These are phyloP conservation scores for Termitomyces sp. DNA, from an alignment of 768 basidiomycete genomes.

Conservation along the genomic window DNA sequence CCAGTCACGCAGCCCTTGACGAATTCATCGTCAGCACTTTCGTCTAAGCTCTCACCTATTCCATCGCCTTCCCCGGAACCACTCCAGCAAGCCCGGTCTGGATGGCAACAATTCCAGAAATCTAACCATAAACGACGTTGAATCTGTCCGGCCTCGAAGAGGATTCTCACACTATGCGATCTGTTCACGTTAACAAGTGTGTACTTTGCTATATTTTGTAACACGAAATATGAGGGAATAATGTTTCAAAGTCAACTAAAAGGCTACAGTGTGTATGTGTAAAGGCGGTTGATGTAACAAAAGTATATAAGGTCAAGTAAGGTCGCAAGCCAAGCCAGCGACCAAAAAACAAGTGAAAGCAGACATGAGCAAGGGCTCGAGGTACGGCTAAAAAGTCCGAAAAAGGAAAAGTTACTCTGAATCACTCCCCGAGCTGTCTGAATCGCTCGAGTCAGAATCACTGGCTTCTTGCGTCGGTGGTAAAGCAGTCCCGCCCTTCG, in stretches of 20 bases:
- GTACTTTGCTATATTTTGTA: slow-evolving; percentile 3
- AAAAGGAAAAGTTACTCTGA: slow-evolving; percentile 55
- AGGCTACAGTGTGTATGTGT: slow-evolving; percentile 41
- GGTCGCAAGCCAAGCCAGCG: slow-evolving; percentile 1
- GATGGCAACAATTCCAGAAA: slow-evolving; percentile 59
- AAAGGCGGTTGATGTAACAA: slow-evolving; percentile 37
- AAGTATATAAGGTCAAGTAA: slow-evolving; percentile 24
- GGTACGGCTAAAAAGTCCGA: slow-evolving; percentile 13
- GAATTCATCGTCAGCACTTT: neutral
- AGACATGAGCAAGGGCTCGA: slow-evolving; percentile 8
- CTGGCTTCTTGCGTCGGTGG: slow-evolving; percentile 48
- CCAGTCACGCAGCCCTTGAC: neutral
- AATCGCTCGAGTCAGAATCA: slow-evolving; percentile 77
- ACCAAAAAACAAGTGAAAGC: slow-evolving; percentile 10
- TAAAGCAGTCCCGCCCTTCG: slow-evolving; percentile 34
- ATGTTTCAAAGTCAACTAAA: slow-evolving; percentile 30
- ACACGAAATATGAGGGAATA: slow-evolving; percentile 11
- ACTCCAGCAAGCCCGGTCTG: slow-evolving; percentile 33
- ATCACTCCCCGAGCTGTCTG: slow-evolving; percentile 79
- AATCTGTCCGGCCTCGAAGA: neutral
- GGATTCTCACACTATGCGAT: neutral
- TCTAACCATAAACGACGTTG: slow-evolving; percentile 26
- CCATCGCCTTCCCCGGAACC: slow-evolving; percentile 8
- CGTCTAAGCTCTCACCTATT: neutral
- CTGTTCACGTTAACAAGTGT: neutral